phyloP scores from a whole-genome alignment of 2,329 filamentous ascomycete species.

The Talaromyces sp. region DNA sequence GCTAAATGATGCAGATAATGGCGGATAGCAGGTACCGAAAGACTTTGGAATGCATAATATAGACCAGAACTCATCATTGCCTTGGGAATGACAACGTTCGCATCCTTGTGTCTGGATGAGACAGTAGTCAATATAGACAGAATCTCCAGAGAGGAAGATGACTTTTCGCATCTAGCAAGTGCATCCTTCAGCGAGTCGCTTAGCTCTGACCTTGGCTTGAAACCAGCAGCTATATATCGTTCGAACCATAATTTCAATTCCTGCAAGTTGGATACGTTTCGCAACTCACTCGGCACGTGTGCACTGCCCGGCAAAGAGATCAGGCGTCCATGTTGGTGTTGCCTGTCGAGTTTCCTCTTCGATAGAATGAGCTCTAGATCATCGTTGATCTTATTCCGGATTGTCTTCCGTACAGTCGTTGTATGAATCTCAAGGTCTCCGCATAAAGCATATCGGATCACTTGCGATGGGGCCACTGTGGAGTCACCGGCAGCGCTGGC shows the following conservation, averaged over 20 bases:
- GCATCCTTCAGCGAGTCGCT: constrained; percentile 19
- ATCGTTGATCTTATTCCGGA: constrained; percentile 16
- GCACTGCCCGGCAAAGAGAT: constrained; percentile 5
- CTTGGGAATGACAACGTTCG: constrained; percentile 19
- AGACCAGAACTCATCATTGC: constrained; percentile 27
- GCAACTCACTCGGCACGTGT: constrained; percentile 2
- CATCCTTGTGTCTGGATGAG: constrained; percentile 25
- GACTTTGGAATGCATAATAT: constrained; percentile 29
- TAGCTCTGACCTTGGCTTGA: neutral
- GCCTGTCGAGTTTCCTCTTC: neutral
- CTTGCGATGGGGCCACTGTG: constrained; percentile 27
- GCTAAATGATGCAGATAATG: constrained; percentile 30
- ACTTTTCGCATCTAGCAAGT: constrained; percentile 25
- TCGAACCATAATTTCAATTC: constrained; percentile 28
- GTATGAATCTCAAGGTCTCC: constrained; percentile 18
- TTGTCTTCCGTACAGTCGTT: constrained; percentile 15
- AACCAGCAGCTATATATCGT: constrained; percentile 22
- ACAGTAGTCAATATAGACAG: constrained; percentile 31
- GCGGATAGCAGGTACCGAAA: constrained; percentile 29
- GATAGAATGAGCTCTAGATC: constrained; percentile 17
- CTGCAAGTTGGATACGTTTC: constrained; percentile 1
- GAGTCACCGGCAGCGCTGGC: neutral
- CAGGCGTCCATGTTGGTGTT: neutral
- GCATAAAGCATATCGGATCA: constrained; percentile 33
- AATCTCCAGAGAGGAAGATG: constrained; percentile 30